Evolutionary conservation across 164 flowering plant species (phyloP), one percentile per base, ranked within the genome.

Genomic region (Aristolochia fimbriata): DNA sequence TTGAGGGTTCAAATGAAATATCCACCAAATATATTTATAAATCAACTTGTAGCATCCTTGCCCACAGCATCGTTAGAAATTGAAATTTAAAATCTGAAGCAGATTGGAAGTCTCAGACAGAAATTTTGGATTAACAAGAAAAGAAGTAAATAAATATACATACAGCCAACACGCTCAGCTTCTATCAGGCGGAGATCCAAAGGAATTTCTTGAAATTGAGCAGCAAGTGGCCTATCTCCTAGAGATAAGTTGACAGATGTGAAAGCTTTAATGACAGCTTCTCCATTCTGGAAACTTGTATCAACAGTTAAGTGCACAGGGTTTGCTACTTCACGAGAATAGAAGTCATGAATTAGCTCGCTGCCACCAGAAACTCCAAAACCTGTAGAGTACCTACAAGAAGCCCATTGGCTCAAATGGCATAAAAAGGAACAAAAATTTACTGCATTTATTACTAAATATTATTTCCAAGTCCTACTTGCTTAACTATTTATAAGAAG

Each of bases 121-220:
- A 15, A 49, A 27, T 49, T 17, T 20, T 6, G 22, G 22, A 21
- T 25, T 3, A 47, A 25, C 15, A 9, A 59, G 48, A 47, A 47
- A 4, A 43, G 50, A 10, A 45, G 50, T 11, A 7, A 45, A 47
- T 25, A 11, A 52, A 53, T 15, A 65, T 59, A 75, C 96, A 47
- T 82, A 93, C 98, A 89, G 70, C 99, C 99, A 73, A 93, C 78
- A 56, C 79, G 77, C 70, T 84, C 97, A 56, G 97, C 96, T 80
- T 94, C 99, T 63, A 84, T 65, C 99, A 94, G 85, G 20, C 86
- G 78, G 57, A 83, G 77, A 76, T 86, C 96, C 56, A 91, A 69
- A 60, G 97, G 90, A 67, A 88, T 78, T 75, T 94, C 97, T 65
- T 90, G 96, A 74, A 94, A 94, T 62, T 91, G 99, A 0, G 95